Evolutionary conservation across 2,329 filamentous ascomycete genomes (phyloP), one percentile per base, ranked within the genome.

Genomic region (Exophiala calicioides): DNA sequence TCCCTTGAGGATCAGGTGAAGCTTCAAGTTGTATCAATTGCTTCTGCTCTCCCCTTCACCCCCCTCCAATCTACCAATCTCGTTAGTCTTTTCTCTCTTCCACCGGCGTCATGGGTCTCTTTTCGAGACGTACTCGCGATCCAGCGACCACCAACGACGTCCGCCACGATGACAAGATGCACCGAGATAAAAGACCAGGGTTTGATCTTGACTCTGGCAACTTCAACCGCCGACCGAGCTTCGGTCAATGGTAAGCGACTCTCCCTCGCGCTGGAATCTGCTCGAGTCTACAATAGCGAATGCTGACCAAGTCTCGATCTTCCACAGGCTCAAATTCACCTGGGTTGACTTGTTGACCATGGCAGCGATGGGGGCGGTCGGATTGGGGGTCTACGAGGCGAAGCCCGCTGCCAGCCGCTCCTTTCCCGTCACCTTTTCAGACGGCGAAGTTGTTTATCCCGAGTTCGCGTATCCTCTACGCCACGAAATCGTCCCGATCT

Each of bases 401-500:
- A 71, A 78, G 12, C 85, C 85, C 0, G 82, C 83, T 0, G 81
- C 84, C 0, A 80, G 76, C 5, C 76, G 84, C n/a, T 85, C 81
- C 7, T 88, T 88, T 62, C 77, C 85, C 26, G 76, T 88, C 31
- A 78, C 74, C 35, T 86, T 85, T 60, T 65, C 72, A 21, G 78
- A 87, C 56, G 81, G 82, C 50, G 79, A 86, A 60, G 73, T 88
- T 31, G 82, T 88, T 34, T 79, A 82, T 55, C 85, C 85, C 0
- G 62, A 87, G 50, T 86, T 87, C 56, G 84, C 82, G 20, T 88
- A 86, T 61, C 84, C 85, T 1, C 65, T 86, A 18, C 80, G 85
- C 50, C 78, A 83, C 33, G 82, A 87, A 58, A 84, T 87, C 60
- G 65, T 88, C 5, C 84, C 85, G 18, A 87, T 86, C 60, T 87